Base-by-base conservation (phyloP, 148 eudicot species). In the Chenopodium quinoa region DNA sequence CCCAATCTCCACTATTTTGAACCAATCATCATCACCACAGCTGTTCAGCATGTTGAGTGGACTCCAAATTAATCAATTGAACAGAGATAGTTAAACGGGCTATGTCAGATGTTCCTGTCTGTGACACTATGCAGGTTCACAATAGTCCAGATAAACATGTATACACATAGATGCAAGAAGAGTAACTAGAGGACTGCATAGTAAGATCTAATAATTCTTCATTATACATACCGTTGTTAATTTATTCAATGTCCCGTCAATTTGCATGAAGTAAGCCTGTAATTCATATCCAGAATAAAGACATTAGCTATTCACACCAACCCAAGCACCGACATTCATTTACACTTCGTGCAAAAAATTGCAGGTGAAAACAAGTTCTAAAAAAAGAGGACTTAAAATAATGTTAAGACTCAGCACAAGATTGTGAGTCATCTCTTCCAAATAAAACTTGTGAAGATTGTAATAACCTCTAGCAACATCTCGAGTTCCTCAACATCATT, bases 211-310 rank as follows among this genome's bases (percentile, higher is more conserved):
- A 5, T 8, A 31, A 2, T 56, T 78, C 32, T 50, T 78, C 34
- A 54, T 12, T 32, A 34, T 13, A 80, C 88, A 77, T 85, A 91
- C 94, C 91, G 90, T 87, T 19, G 91, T 89, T 79, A 92, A 77
- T 86, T 92, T 92, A 88, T 90, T 90, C 66, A 92, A 82, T 3
- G 93, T 88, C 73, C 92, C 88, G 69, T 90, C 95, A 81, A 92
- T 90, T 81, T 92, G 95, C 92, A 90, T 92, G 82, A 90, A 92
- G 84, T 92, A 92, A 52, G 95, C 95, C 95, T 92, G 91, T 52
- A 87, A 83, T 69, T 85, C 25, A 77, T 23, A 82, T 75, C 9
- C 73, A 32, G 47, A 63, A 5, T 47, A 73, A 25, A 83, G 66
- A 85, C 19, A 37, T 54, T 62, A 84, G 25, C 19, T 60, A 1